Conservation (phyloP, 441 rosid genomes). For the Populus hybrid region DNA sequence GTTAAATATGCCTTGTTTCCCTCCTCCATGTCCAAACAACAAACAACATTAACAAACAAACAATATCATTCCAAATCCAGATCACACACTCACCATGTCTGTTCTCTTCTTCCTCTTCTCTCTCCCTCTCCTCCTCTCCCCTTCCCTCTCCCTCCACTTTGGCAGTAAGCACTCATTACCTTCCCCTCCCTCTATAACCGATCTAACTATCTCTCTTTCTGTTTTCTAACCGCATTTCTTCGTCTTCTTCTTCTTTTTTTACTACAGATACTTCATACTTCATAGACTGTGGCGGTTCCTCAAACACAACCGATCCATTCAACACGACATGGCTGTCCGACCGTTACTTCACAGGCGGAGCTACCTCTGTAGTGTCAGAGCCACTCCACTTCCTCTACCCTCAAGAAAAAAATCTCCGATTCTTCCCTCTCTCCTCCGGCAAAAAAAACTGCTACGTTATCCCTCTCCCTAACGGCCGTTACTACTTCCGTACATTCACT, state of each 20-base stretch:
- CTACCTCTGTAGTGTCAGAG: constrained; percentile 69
- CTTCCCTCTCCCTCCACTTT: constrained; percentile 27
- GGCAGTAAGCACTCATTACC: constrained; percentile 14
- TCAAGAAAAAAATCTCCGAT: constrained; percentile 77
- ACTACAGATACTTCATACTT: constrained; percentile 52
- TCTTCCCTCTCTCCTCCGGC: constrained; percentile 89
- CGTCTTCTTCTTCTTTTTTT: constrained; percentile 2
- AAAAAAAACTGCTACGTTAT: constrained; percentile 91
- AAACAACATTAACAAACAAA: neutral
- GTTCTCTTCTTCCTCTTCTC: constrained; percentile 19
- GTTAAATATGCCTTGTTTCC: neutral
- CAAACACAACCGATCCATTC: constrained; percentile 56
- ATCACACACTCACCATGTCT: neutral
- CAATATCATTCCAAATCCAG: neutral
- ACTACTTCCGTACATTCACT: constrained; percentile 86
- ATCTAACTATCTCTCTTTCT: neutral
- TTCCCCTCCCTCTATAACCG: constrained; percentile 1
- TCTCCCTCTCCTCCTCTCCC: constrained; percentile 18
- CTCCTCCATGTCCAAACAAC: neutral
- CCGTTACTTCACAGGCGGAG: constrained; percentile 77
- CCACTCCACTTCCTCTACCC: constrained; percentile 69
- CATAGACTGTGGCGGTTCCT: constrained; percentile 82
- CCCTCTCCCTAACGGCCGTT: constrained; percentile 82
- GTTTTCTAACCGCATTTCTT: neutral
- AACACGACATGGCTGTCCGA: constrained; percentile 78